phyloP scores from a whole-genome alignment of 2,329 filamentous ascomycete species.

The Sclerotinia trifoliorum region DNA sequence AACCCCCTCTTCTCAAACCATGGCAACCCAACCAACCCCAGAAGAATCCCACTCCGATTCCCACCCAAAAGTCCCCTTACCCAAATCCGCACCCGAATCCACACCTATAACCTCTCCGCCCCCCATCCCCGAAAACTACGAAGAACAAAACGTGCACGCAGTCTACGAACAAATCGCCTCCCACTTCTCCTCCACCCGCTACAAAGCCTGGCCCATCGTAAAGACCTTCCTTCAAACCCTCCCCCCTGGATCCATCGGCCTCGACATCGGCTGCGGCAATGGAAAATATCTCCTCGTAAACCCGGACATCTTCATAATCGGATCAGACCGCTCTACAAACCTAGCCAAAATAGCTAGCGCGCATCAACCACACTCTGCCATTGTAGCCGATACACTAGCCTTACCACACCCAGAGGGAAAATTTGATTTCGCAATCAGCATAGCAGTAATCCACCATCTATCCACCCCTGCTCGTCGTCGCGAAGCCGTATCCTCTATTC shows the following conservation, averaged over 20 bases:
- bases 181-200: constrained; percentile 77
- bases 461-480: constrained; percentile 72
- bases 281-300: constrained; percentile 91
- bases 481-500: constrained; percentile 49
- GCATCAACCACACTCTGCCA: constrained; percentile 57
- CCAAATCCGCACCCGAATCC: constrained; percentile 6
- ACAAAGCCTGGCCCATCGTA: constrained; percentile 91
- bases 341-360: constrained; percentile 52
- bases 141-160: constrained; percentile 81
- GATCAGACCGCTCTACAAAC: constrained; percentile 73
- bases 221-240: constrained; percentile 70
- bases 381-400: constrained; percentile 80
- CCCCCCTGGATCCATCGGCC: constrained; percentile 69
- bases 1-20: background rate
- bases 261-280: constrained; percentile 95
- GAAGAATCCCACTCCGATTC: background rate
- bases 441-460: constrained; percentile 92
- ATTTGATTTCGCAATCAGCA: constrained; percentile 89
- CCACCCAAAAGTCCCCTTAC: background rate
- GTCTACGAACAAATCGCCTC: constrained; percentile 87
- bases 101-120: constrained; percentile 1
- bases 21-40: background rate
- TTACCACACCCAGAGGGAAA: constrained; percentile 68
- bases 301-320: constrained; percentile 72
- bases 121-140: constrained; percentile 57